Evolutionary conservation across 257 asterid species (phyloP).

Genomic region (Solanum peruvianum): DNA sequence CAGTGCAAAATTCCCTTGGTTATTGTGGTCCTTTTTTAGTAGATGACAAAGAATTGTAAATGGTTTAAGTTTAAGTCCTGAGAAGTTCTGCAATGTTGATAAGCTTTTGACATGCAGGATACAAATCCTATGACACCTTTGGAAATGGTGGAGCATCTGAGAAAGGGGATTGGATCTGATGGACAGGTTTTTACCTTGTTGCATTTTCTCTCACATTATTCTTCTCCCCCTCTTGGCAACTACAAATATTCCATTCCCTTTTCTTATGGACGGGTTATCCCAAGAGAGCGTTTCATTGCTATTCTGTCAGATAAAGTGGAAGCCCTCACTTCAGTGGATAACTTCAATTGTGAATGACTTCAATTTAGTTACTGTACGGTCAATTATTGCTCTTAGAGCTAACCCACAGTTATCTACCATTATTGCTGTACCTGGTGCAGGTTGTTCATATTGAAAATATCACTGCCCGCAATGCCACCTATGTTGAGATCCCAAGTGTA

Average conservation of each 20-base stretch:
- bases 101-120: conserved; percentile 37
- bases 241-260: not conserved
- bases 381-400: not conserved
- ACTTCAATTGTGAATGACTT: not conserved
- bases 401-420: not conserved
- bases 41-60: not conserved
- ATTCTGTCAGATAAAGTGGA: not conserved
- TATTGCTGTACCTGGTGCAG: conserved; percentile 28
- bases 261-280: not conserved
- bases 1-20: not conserved
- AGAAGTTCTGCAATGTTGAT: not conserved
- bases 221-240: not conserved
- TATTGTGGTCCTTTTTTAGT: not conserved
- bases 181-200: conserved; percentile 63
- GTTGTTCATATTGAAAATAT: conserved; percentile 79
- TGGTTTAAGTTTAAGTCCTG: not conserved
- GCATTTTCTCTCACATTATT: not conserved
- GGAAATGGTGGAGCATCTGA: conserved; percentile 81
- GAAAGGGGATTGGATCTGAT: conserved; percentile 52
- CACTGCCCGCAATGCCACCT: conserved; percentile 48
- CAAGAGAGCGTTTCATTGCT: not conserved
- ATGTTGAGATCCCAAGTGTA: conserved; percentile 62
- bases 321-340: not conserved
- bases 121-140: conserved; percentile 54
- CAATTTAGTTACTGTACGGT: not conserved